phyloP scores from a whole-genome alignment of 2,329 filamentous ascomycete species.

The Colletotrichum acutatum region DNA sequence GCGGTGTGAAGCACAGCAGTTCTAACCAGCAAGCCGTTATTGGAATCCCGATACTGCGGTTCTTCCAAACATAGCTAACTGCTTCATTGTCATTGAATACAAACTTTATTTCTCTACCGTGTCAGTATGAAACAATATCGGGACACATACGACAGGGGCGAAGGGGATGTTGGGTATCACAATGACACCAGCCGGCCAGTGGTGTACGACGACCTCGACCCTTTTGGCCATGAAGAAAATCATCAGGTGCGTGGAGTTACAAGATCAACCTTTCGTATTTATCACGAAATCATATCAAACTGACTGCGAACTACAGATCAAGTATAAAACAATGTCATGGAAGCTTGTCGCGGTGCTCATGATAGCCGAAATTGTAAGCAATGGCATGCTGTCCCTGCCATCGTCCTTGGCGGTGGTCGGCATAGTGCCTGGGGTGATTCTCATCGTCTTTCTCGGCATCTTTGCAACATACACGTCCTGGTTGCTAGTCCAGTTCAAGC shows the following conservation, averaged over 20 bases:
- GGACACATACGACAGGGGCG: background rate
- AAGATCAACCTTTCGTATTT: too few species aligned
- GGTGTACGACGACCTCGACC: slow-evolving; percentile 32
- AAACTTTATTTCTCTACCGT: background rate
- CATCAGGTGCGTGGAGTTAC: slow-evolving; percentile 2
- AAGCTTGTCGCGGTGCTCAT: slow-evolving; percentile 62
- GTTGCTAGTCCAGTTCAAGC: slow-evolving; percentile 60
- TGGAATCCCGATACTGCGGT: background rate
- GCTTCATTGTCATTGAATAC: background rate
- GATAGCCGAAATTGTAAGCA: slow-evolving; percentile 66
- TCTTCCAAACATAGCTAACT: background rate
- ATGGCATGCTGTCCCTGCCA: slow-evolving; percentile 64
- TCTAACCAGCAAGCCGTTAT: too few species aligned
- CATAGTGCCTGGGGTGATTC: slow-evolving; percentile 58
- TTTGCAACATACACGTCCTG: slow-evolving; percentile 61
- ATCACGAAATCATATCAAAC: too few species aligned
- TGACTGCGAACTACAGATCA: slow-evolving; percentile 45
- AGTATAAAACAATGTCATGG: slow-evolving; percentile 66
- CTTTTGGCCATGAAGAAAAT: slow-evolving; percentile 30
- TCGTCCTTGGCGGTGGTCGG: slow-evolving; percentile 62
- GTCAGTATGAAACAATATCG: slow-evolving; percentile 12
- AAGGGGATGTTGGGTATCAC: background rate
- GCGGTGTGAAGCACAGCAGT: background rate
- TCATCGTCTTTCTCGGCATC: slow-evolving; percentile 49
- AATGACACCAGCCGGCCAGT: slow-evolving; percentile 1